These are phyloP conservation scores for Spathaspora hagerdaliae DNA, from an alignment of 805 yeast species.

Conservation along the genomic window DNA sequence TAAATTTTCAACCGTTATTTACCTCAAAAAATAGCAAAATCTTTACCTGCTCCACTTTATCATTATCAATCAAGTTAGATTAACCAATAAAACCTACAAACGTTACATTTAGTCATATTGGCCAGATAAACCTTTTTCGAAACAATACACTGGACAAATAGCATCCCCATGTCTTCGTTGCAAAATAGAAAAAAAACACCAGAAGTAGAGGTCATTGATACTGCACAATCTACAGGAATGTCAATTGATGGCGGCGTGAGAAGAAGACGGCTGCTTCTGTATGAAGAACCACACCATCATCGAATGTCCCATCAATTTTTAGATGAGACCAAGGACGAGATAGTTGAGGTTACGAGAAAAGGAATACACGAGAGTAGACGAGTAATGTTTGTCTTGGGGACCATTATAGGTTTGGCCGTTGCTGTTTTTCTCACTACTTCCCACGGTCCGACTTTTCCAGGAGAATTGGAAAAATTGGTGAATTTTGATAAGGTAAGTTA, in stretches of 20 bases:
- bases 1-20: too few species aligned
- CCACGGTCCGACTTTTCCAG: conserved; percentile 33
- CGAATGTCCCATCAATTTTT: neutral
- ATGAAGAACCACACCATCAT: conserved; percentile 2
- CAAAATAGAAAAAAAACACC: too few species aligned
- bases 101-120: too few species aligned
- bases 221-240: neutral
- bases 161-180: too few species aligned
- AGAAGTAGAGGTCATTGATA: too few species aligned
- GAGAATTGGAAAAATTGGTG: conserved; percentile 48
- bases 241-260: neutral
- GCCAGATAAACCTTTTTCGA: too few species aligned
- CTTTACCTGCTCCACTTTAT: too few species aligned
- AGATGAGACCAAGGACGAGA: neutral
- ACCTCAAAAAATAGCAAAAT: too few species aligned
- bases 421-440: conserved; percentile 56
- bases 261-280: neutral
- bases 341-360: conserved; percentile 10
- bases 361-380: conserved; percentile 49
- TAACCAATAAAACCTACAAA: too few species aligned
- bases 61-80: too few species aligned
- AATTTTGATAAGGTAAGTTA: conserved; percentile 56
- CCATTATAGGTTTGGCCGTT: conserved; percentile 60
- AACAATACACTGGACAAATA: too few species aligned
- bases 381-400: conserved; percentile 64